Percentiles rank a stretch among this genome's conserved stretches.
These are phyloP conservation scores for Draba incana DNA, from an alignment of 345 rosid genomes.

Conservation along the genomic window DNA sequence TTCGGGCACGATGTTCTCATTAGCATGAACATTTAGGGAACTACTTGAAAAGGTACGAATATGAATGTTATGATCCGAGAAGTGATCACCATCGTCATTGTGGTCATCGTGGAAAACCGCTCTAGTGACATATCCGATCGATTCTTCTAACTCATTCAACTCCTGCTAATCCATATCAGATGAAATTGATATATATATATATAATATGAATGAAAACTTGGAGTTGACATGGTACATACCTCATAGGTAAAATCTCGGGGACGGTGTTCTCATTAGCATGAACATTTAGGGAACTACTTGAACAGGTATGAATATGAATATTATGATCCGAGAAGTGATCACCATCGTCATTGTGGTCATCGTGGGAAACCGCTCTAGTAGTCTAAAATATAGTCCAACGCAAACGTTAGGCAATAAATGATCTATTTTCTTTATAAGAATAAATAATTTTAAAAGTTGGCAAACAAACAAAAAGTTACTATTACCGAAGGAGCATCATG, in stretches of 20 bases:
- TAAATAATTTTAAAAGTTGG: neutral
- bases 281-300: neutral
- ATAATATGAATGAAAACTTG: neutral
- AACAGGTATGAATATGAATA: neutral
- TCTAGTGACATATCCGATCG: slow-evolving; percentile 15
- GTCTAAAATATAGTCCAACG: slow-evolving; percentile 14
- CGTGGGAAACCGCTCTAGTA: neutral
- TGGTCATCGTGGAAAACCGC: neutral
- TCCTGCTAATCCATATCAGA: slow-evolving; percentile 24
- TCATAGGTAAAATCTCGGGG: slow-evolving; percentile 31
- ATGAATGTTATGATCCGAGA: slow-evolving; percentile 1
- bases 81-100: slow-evolving; percentile 10
- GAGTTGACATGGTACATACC: slow-evolving; percentile 19
- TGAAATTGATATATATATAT: too few species aligned
- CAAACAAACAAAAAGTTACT: neutral
- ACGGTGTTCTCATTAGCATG: slow-evolving; percentile 6
- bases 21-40: neutral
- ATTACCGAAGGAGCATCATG: slow-evolving; percentile 32
- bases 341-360: slow-evolving; percentile 2
- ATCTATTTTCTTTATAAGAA: neutral
- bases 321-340: slow-evolving; percentile 13
- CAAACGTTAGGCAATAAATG: neutral
- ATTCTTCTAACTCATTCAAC: slow-evolving; percentile 28
- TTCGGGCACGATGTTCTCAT: slow-evolving; percentile 10
- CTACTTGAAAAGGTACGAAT: neutral